Conservation (phyloP, 495 filamentous ascomycete species). For the Rusavskia elegans region DNA sequence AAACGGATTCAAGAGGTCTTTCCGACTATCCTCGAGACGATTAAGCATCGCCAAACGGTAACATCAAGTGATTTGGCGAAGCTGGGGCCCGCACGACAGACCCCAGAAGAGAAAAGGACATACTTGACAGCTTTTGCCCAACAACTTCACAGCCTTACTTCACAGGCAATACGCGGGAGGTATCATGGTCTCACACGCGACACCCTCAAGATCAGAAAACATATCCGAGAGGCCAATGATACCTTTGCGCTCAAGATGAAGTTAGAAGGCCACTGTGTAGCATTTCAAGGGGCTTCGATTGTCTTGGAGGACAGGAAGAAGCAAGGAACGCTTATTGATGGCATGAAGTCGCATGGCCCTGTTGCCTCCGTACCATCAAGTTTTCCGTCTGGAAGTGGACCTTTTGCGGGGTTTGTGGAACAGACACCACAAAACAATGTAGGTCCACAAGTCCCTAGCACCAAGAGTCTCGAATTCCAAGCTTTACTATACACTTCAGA, state of each 20-base stretch:
- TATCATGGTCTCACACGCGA: not conserved
- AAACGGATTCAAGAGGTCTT: conserved; percentile 9
- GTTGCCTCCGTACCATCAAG: no score
- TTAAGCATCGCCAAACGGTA: not conserved
- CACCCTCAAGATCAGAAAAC: conserved; percentile 1
- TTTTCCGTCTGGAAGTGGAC: no score
- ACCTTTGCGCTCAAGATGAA: not conserved
- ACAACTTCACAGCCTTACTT: not conserved
- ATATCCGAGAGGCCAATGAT: conserved; percentile 2
- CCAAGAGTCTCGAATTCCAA: not conserved
- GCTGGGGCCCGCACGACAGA: not conserved
- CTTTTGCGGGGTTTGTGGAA: no score
- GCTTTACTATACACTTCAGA: not conserved
- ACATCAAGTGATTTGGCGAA: not conserved
- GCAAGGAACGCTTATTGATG: no score
- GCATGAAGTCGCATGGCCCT: no score
- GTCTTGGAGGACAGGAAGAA: not conserved
- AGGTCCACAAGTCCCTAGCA: not conserved
- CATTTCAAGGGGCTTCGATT: not conserved
- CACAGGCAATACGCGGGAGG: conserved; percentile 1
- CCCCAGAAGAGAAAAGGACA: not conserved
- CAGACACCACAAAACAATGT: not conserved
- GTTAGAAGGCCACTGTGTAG: not conserved
- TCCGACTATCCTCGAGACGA: conserved; percentile 5
- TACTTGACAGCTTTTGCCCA: conserved; percentile 4